A percentile compares a stretch with the other conserved stretches of the same genome.
Evolutionary conservation across 768 basidiomycete genomes (phyloP).

Genomic region (Russula lepida): DNA sequence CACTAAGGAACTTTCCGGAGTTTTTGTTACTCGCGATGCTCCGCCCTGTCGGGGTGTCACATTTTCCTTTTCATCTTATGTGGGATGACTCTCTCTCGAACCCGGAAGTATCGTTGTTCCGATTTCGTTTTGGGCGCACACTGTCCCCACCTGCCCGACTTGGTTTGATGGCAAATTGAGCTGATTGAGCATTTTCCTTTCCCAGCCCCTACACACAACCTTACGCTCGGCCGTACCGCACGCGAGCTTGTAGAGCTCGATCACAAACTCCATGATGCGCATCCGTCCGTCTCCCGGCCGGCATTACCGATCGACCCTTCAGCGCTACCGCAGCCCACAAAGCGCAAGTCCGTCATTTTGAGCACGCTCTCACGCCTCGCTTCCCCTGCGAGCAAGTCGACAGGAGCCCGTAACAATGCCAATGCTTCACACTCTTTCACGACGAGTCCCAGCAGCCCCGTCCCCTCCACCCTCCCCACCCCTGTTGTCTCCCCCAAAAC

Average conservation of each 20-base stretch:
- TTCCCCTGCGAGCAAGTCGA: slow-evolving; percentile 54
- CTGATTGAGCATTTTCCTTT: slow-evolving; percentile 18
- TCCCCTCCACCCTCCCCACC: slow-evolving; percentile 33
- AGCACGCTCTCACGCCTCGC: slow-evolving; percentile 80
- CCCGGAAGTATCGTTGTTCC: slow-evolving; percentile 4
- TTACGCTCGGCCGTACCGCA: slow-evolving; percentile 74
- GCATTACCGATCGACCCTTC: slow-evolving; percentile 52
- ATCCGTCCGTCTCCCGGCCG: slow-evolving; percentile 51
- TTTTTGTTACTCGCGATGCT: neutral
- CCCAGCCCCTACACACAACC: slow-evolving; percentile 80
- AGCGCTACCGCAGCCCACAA: slow-evolving; percentile 45
- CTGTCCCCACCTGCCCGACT: slow-evolving; percentile 15
- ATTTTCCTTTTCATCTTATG: slow-evolving; percentile 16
- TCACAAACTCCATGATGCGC: slow-evolving; percentile 61
- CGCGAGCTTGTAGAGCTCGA: slow-evolving; percentile 78
- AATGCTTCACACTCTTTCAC: slow-evolving; percentile 15
- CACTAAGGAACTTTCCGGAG: neutral
- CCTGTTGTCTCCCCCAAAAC: slow-evolving; percentile 44
- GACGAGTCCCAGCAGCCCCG: slow-evolving; percentile 23
- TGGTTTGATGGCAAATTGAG: slow-evolving; percentile 7
- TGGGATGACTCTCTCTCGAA: slow-evolving; percentile 17
- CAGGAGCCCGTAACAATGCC: slow-evolving; percentile 28
- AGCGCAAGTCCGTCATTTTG: slow-evolving; percentile 78
- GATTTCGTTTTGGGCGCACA: slow-evolving; percentile 13
- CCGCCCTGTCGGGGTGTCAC: slow-evolving; percentile 1